Evolutionary conservation across 75 land plant genomes (phyloP), one percentile per base, ranked within the genome.

Genomic region (Isoetes taiwanensis): DNA sequence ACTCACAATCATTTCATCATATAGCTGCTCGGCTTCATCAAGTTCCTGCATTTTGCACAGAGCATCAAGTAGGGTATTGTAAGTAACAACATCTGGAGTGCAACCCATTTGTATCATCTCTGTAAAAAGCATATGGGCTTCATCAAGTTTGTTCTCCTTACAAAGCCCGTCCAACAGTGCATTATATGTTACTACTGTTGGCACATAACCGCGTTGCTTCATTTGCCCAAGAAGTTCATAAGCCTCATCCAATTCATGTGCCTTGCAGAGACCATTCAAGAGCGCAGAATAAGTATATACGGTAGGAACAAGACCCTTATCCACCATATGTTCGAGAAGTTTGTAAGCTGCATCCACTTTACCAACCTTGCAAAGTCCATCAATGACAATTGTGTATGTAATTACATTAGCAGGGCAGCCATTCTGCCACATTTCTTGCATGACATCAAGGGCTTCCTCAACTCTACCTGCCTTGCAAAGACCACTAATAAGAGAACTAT

Each of bases 361-460:
- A 3, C 80, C 72, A 2, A 72, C 62, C 29, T 62, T 70, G 53
- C 87, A 80, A 17, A 77, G 70, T 34, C 75, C 65, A 30, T 75
- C 55, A 39, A 85, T 79, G 9, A 85, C 60, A 5, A 64, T 77
- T 6, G 82, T 85, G 56, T 79, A 83, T 0, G 80, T 69, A 31
- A 84, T 55, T 41, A 73, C 76, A 70, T 82, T 86, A 0, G 83
- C 76, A 54, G 65, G 59, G 41, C 71, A 1, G 34, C 69, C 78
- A 2, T 34, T 34, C 17, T 72, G 34, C 4, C 59, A 25, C 81
- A 72, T 81, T 52, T 68, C 59, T 54, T 69, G 48, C 30, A 75
- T 43, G 52, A 82, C 32, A 28, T 54, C 23, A 30, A 40, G 31
- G 20, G 76, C 77, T 8, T 64, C 58, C 30, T 41, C 12, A 8